Conservation (phyloP, 2,329 filamentous ascomycete genomes). For the Beauveria brongniartii region DNA sequence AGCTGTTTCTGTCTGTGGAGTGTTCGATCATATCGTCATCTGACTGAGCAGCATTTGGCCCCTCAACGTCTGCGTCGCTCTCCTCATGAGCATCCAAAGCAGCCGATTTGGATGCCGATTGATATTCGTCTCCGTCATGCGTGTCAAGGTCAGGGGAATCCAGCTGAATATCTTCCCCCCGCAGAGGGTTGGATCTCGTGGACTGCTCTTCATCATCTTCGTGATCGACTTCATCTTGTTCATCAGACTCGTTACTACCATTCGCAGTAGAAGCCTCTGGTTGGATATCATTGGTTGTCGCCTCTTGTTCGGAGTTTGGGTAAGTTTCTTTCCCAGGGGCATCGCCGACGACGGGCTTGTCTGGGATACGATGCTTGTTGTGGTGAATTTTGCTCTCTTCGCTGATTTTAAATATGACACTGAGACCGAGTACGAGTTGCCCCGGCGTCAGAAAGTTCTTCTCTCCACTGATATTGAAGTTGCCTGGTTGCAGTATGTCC, state of each 20-base stretch:
- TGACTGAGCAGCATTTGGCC: constrained; percentile 6
- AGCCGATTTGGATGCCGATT: neutral
- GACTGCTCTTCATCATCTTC: constrained; percentile 16
- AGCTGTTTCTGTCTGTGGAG: constrained; percentile 7
- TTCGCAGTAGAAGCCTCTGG: neutral
- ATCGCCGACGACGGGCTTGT: constrained; percentile 16
- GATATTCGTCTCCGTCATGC: neutral
- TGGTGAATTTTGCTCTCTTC: constrained; percentile 79
- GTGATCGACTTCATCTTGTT: constrained; percentile 10
- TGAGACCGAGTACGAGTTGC: constrained; percentile 80
- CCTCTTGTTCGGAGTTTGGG: neutral
- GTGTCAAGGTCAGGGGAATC: neutral
- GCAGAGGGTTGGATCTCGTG: constrained; percentile 11
- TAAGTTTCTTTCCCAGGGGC: constrained; percentile 13
- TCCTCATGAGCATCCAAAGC: neutral
- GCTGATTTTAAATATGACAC: constrained; percentile 79
- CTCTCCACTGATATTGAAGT: constrained; percentile 73
- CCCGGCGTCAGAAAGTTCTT: constrained; percentile 89
- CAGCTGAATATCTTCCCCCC: neutral
- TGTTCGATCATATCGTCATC: constrained; percentile 15
- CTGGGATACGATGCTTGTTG: constrained; percentile 52
- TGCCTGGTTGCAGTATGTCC: constrained; percentile 69
- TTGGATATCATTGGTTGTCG: neutral
- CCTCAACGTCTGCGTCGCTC: neutral
- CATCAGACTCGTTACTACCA: neutral